A percentile compares a stretch with the other conserved stretches of the same genome.
These are phyloP conservation scores for Tulasnella sp. DNA, from an alignment of 768 basidiomycete species.

Conservation along the genomic window DNA sequence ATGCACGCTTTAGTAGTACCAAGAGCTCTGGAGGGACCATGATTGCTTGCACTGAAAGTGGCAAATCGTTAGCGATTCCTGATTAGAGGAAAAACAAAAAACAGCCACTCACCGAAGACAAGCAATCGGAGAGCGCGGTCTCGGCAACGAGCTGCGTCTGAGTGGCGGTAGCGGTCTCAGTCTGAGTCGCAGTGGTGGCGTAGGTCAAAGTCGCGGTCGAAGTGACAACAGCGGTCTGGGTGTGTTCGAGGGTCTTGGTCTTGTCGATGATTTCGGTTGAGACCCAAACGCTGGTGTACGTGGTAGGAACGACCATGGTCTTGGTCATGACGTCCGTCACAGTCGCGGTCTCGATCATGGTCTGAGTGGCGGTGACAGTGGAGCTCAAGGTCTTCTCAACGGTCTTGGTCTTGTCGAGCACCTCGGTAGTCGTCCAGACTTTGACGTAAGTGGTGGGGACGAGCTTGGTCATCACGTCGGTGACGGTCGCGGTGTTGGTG, in stretches of 20 bases:
- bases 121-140: constrained; percentile 18
- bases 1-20: constrained; percentile 9
- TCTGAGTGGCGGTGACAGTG: constrained; percentile 37
- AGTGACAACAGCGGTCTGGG: constrained; percentile 31
- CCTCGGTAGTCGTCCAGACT: constrained; percentile 53
- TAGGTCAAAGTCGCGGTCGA: constrained; percentile 41
- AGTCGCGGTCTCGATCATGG: constrained; percentile 42
- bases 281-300: constrained; percentile 52
- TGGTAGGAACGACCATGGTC: constrained; percentile 52
- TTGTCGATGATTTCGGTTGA: constrained; percentile 57
- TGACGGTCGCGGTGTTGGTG: constrained; percentile 41
- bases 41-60: neutral
- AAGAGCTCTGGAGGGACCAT: constrained; percentile 4
- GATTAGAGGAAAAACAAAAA: neutral
- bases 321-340: constrained; percentile 44
- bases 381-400: constrained; percentile 13
- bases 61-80: neutral
- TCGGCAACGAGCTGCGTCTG: constrained; percentile 13
- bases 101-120: neutral
- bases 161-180: constrained; percentile 23
- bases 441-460: constrained; percentile 59
- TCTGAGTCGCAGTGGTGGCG: constrained; percentile 46
- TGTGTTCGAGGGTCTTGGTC: constrained; percentile 39
- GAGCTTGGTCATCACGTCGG: constrained; percentile 35
- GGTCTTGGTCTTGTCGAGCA: constrained; percentile 52